Evolutionary conservation across 2,329 filamentous ascomycete genomes (phyloP), one percentile per base, ranked within the genome.

Genomic region (Fusarium liriodendri): DNA sequence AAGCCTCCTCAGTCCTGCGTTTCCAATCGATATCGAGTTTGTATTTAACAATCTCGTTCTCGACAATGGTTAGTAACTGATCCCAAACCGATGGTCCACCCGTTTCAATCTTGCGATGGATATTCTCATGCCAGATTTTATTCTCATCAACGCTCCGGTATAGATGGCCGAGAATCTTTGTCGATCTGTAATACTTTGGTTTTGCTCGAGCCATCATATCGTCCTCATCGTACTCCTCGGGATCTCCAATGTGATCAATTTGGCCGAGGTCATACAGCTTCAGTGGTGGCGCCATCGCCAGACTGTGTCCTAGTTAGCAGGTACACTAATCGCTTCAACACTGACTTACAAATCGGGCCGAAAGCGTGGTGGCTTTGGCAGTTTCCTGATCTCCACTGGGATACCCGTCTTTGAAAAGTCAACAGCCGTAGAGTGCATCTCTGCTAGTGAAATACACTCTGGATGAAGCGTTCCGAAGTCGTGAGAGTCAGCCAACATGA

Each of bases 371-470:
- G 81, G 65, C 20, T 72, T 81, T 1, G 86, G 87, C 18, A 91
- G 80, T 2, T 83, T 75, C 0, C 69, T 79, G 38, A 88, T 78
- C 8, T 87, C 82, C 7, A 91, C 90, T 0, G 87, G 80, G 29
- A 92, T 89, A 0, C 94, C 94, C 0, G 92, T 93, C 81, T 95
- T 94, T 4, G 92, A 93, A 75, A 93, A 95, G 79, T 95, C 93
- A 0, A 95, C 93, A 0, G 92, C 93, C 0, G 87, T 91, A 0
- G 93, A 95, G 73, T 93, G 90, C 77, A 95, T 81, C 70, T 86
- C 85, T 0, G 93, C 92, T 18, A 94, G 84, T 2, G 76, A 79
- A 14, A 84, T 62, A 66, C 92, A 94, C 5, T 87, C 81, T 0
- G 57, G 20, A 63, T 91, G 82, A 2, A 83, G 71, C 0, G 90